Percentiles rank a stretch among this genome's conserved stretches.
Conservation (phyloP, 1,139 yeast genomes). For the Entelexis paramagnoliae region DNA sequence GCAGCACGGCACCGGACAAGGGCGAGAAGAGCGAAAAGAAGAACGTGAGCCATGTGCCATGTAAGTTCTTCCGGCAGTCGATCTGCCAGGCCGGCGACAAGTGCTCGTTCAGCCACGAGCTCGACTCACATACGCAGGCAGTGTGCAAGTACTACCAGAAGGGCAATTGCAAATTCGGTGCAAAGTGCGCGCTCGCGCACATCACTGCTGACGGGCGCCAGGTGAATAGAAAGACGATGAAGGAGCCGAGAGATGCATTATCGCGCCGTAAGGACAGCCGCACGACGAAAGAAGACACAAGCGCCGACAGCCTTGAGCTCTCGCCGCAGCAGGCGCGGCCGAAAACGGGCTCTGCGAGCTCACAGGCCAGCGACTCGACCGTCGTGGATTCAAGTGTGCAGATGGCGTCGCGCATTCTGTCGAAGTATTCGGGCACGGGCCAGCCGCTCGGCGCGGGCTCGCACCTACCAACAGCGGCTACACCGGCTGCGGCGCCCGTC, state of each 20-base stretch:
- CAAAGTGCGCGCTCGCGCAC: conserved; percentile 88
- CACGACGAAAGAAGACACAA: not conserved
- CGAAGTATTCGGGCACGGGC: conserved; percentile 11
- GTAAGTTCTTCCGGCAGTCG: conserved; percentile 85
- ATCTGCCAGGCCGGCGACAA: conserved; percentile 87
- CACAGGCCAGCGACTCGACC: conserved; percentile 13
- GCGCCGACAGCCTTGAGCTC: not conserved
- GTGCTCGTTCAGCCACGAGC: conserved; percentile 83
- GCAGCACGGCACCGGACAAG: not conserved
- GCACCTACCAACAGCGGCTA: not conserved
- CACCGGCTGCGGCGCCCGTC: not conserved
- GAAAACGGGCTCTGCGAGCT: conserved; percentile 24
- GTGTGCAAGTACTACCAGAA: conserved; percentile 91
- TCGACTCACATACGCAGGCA: conserved; percentile 49
- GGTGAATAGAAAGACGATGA: conserved; percentile 40
- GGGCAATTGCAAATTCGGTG: conserved; percentile 90
- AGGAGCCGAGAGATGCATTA: conserved; percentile 28
- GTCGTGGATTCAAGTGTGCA: conserved; percentile 14
- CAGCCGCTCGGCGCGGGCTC: not conserved
- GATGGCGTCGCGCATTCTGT: conserved; percentile 17
- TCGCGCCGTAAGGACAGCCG: not conserved
- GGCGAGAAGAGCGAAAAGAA: conserved; percentile 18
- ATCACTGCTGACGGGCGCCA: conserved; percentile 80
- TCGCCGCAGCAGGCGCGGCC: conserved; percentile 1
- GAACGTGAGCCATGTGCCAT: conserved; percentile 62